phyloP scores from a whole-genome alignment of 1,139 yeast species.

The Scheffersomyces stambukii region DNA sequence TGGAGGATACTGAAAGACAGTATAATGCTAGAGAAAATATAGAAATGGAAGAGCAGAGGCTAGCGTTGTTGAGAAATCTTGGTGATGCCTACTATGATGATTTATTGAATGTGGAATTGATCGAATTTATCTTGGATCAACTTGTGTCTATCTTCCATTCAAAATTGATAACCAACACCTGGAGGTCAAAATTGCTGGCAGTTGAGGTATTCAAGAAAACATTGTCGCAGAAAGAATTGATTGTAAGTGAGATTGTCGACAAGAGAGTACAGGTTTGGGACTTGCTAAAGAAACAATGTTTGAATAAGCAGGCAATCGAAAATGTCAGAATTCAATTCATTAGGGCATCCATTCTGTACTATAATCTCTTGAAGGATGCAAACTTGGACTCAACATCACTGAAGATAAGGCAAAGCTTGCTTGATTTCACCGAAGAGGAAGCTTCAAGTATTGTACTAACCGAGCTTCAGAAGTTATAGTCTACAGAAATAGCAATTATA shows the following conservation, averaged over 20 bases:
- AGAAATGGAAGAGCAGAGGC: constrained; percentile 35
- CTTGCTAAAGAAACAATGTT: constrained; percentile 25
- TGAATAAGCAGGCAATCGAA: constrained; percentile 50
- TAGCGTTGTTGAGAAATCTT: constrained; percentile 28
- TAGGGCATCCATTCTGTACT: constrained; percentile 21
- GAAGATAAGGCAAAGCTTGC: constrained; percentile 20
- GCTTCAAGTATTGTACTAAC: constrained; percentile 28
- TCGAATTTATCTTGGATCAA: constrained; percentile 21
- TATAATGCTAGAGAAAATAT: constrained; percentile 24
- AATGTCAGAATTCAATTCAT: constrained; percentile 53
- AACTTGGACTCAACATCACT: constrained; percentile 2
- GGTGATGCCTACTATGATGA: constrained; percentile 26
- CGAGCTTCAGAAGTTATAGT: constrained; percentile 16
- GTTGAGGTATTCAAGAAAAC: constrained; percentile 31
- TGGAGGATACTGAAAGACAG: constrained; percentile 21
- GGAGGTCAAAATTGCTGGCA: constrained; percentile 53
- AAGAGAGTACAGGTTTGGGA: constrained; percentile 18
- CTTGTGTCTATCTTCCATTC: constrained; percentile 22
- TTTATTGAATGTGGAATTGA: constrained; percentile 16
- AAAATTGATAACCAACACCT: constrained; percentile 40
- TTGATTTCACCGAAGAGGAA: constrained; percentile 21
- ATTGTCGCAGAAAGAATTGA: constrained; percentile 9
- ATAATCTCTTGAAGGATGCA: constrained; percentile 12
- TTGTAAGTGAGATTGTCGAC: constrained; percentile 7
- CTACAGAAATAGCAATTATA: background rate